These are phyloP conservation scores for Dendrobium catenatum DNA, from an alignment of 106 monocot genomes.

Conservation along the genomic window DNA sequence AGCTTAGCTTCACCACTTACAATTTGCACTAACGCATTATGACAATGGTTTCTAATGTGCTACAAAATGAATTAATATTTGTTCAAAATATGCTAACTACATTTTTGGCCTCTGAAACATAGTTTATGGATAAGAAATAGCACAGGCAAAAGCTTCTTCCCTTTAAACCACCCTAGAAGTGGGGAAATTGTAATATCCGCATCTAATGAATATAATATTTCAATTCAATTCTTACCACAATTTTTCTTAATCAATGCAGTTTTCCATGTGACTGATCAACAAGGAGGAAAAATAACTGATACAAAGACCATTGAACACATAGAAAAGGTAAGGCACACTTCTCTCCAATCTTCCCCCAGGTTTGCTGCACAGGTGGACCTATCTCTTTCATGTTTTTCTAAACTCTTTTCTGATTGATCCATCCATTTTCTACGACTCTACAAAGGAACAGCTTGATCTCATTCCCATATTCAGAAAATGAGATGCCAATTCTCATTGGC, in stretches of 20 bases:
- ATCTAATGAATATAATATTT: neutral
- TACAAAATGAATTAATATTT: neutral
- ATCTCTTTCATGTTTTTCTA: neutral
- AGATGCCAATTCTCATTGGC: neutral
- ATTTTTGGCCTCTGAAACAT: neutral
- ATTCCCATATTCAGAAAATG: neutral
- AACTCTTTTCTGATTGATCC: neutral
- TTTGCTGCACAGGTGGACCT: neutral
- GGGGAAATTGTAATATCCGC: neutral
- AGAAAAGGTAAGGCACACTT: slow-evolving; percentile 34
- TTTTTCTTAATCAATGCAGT: slow-evolving; percentile 38
- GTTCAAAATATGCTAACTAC: neutral
- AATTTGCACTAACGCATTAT: neutral
- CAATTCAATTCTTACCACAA: neutral
- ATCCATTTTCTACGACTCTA: neutral
- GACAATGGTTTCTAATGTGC: neutral
- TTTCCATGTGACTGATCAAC: slow-evolving; percentile 84
- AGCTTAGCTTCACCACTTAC: neutral
- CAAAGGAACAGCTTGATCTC: neutral
- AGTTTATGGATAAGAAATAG: too few species aligned
- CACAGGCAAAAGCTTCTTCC: neutral
- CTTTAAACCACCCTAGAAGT: neutral
- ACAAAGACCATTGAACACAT: slow-evolving; percentile 66
- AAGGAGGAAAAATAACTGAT: slow-evolving; percentile 63
- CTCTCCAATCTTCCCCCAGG: neutral